Conservation (phyloP, 2,329 filamentous ascomycete species). For the Cadophora sp. region DNA sequence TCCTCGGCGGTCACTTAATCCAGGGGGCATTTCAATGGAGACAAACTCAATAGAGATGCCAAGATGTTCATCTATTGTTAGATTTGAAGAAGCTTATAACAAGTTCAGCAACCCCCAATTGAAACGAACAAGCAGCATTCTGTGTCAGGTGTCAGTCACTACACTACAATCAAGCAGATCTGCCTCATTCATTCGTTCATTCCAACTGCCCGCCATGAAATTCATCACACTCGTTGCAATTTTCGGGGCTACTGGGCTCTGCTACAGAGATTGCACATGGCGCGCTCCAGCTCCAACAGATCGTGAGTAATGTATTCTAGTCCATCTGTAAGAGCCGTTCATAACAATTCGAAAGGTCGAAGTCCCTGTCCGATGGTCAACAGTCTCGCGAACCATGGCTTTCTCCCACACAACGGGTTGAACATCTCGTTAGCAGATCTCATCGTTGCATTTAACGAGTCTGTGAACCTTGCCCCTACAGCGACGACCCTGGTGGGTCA, state of each 20-base stretch:
- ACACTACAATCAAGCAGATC: not conserved
- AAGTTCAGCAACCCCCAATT: not conserved
- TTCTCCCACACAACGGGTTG: slow-evolving; percentile 47
- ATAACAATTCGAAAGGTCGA: slow-evolving; percentile 18
- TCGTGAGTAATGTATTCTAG: not conserved
- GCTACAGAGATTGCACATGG: not conserved
- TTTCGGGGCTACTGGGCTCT: not conserved
- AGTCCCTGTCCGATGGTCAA: slow-evolving; percentile 50
- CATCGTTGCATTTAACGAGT: slow-evolving; percentile 8
- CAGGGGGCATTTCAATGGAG: not conserved
- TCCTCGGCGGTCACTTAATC: not conserved
- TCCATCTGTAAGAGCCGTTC: not conserved
- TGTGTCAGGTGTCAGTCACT: no score
- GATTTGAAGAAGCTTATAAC: not conserved
- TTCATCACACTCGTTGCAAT: not conserved
- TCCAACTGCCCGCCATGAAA: not conserved
- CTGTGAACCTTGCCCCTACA: slow-evolving; percentile 21
- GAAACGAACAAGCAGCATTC: no score
- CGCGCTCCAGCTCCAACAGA: not conserved
- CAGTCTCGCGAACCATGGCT: slow-evolving; percentile 50
- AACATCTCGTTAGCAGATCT: slow-evolving; percentile 41
- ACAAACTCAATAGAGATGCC: not conserved
- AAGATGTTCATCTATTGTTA: not conserved
- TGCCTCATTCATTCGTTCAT: not conserved
- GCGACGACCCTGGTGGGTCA: slow-evolving; percentile 20